Evolutionary conservation across 768 basidiomycete species (phyloP).

Genomic region (Phylloporus arenicola): DNA sequence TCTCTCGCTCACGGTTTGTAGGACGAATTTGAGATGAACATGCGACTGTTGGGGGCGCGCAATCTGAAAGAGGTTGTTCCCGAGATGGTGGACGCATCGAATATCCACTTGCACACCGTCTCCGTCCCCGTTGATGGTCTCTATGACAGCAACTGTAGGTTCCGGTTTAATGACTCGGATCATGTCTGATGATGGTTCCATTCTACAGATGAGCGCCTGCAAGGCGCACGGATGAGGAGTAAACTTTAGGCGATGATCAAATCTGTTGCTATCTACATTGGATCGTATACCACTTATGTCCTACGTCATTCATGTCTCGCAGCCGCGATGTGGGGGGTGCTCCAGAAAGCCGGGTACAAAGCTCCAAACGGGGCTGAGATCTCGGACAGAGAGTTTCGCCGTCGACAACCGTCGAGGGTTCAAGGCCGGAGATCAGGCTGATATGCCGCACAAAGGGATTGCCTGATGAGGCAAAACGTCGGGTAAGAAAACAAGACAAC

Average conservation of each 20-base stretch:
- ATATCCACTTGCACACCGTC: conserved; percentile 59
- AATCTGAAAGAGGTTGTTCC: conserved; percentile 75
- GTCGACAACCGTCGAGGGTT: neutral
- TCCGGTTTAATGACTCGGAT: neutral
- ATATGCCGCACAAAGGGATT: conserved; percentile 14
- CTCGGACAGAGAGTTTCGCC: neutral
- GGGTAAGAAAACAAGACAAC: neutral
- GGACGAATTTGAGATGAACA: conserved; percentile 99
- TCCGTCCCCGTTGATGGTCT: conserved; percentile 68
- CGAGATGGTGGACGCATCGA: conserved; percentile 84
- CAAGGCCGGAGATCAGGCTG: neutral
- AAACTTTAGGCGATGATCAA: conserved; percentile 30
- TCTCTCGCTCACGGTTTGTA: conserved; percentile 27
- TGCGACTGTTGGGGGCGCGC: conserved; percentile 84
- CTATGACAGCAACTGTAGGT: conserved; percentile 78
- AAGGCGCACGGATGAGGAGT: conserved; percentile 37
- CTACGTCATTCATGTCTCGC: neutral
- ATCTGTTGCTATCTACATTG: neutral
- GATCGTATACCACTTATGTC: conserved; percentile 3
- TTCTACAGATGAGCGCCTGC: conserved; percentile 39
- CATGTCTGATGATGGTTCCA: conserved; percentile 2
- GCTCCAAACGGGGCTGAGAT: neutral
- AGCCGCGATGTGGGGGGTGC: neutral
- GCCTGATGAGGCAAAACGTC: conserved; percentile 1
- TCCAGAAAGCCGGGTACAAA: neutral